Evolutionary conservation across 2,329 filamentous ascomycete genomes (phyloP).

Genomic region (Alternaria consortialis): DNA sequence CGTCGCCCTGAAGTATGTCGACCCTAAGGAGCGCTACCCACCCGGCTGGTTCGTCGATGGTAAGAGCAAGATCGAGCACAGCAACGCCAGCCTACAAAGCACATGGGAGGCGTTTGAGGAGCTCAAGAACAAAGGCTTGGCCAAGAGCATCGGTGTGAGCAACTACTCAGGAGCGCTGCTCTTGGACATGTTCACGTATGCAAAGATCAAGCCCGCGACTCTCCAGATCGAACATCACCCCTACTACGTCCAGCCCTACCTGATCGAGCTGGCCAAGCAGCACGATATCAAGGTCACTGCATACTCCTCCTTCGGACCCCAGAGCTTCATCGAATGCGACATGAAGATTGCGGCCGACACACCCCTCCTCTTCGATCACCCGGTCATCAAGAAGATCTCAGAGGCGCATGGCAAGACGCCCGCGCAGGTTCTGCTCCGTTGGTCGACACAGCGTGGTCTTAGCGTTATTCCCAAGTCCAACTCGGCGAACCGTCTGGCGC

Average conservation of each 20-base stretch:
- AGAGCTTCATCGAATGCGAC: constrained; percentile 49
- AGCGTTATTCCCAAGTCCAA: constrained; percentile 52
- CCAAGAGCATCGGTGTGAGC: constrained; percentile 50
- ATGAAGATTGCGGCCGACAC: constrained; percentile 46
- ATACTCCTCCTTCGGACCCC: constrained; percentile 59
- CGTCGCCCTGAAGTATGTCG: constrained; percentile 72
- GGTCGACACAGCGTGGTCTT: constrained; percentile 76
- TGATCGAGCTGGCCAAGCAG: constrained; percentile 46
- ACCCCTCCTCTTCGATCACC: constrained; percentile 46
- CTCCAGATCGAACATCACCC: constrained; percentile 52
- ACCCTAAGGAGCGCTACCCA: constrained; percentile 47
- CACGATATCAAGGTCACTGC: constrained; percentile 47
- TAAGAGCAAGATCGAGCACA: constrained; percentile 49
- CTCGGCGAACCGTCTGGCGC: constrained; percentile 38
- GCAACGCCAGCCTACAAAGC: constrained; percentile 45
- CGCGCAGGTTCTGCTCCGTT: constrained; percentile 84
- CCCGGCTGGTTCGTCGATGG: constrained; percentile 50
- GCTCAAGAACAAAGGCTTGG: constrained; percentile 43
- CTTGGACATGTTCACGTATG: constrained; percentile 66
- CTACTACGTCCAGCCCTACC: constrained; percentile 48
- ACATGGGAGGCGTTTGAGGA: constrained; percentile 56
- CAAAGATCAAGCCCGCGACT: constrained; percentile 45
- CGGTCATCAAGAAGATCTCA: constrained; percentile 74
- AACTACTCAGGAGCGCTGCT: constrained; percentile 54
- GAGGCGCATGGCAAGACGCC: constrained; percentile 71